phyloP scores from a whole-genome alignment of 345 rosid genomes.

The Rhizophora apiculata region DNA sequence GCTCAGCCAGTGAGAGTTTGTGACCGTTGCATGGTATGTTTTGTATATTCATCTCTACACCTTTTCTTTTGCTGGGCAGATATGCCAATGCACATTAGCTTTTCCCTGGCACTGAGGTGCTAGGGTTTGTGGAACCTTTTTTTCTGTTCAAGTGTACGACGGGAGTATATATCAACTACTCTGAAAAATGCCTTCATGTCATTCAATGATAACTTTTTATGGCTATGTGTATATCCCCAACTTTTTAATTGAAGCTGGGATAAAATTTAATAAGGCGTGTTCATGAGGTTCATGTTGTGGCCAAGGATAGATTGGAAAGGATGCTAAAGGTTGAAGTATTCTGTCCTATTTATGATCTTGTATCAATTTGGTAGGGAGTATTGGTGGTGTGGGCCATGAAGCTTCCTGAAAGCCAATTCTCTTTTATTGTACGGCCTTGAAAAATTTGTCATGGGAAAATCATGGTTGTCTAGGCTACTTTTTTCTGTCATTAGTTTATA shows the following conservation, averaged over 20 bases:
- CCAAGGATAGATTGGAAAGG: not conserved
- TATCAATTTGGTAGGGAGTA: too few relatives aligned
- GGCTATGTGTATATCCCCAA: too few relatives aligned
- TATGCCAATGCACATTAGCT: too few relatives aligned
- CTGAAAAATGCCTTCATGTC: too few relatives aligned
- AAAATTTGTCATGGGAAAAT: not conserved
- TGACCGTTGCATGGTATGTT: conserved; percentile 81
- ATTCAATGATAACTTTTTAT: too few relatives aligned
- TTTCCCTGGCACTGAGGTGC: not conserved
- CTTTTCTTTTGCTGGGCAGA: not conserved
- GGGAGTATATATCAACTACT: too few relatives aligned
- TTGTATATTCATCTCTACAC: conserved; percentile 10
- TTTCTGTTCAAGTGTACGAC: too few relatives aligned
- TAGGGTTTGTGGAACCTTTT: too few relatives aligned
- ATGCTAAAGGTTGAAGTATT: not conserved
- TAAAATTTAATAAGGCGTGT: not conserved
- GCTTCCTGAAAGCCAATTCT: not conserved
- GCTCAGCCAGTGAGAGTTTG: conserved; percentile 96
- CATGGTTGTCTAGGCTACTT: not conserved
- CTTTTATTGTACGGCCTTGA: not conserved
- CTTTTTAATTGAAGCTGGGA: too few relatives aligned
- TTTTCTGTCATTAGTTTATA: not conserved
- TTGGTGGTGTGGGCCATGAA: not conserved
- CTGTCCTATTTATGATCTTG: not conserved
- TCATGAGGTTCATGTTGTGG: not conserved